A percentile compares a stretch with the other conserved stretches of the same genome.
These are phyloP conservation scores for Knoxdaviesia capensis DNA, from an alignment of 2,329 filamentous ascomycete genomes.

Conservation along the genomic window DNA sequence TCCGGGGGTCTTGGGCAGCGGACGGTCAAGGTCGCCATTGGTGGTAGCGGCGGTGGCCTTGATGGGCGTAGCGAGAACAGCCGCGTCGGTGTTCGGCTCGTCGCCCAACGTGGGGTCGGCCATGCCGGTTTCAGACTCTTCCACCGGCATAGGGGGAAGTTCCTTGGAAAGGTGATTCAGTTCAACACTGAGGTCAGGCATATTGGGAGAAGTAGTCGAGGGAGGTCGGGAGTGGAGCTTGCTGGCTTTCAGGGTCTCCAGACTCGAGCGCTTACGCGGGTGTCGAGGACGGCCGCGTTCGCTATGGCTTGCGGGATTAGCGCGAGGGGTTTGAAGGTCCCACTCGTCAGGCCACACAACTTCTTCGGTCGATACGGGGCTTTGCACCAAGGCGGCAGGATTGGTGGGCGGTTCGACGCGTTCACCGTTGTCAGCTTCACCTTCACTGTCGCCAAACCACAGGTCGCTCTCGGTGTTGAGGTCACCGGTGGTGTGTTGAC, in stretches of 20 bases:
- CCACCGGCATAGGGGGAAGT: too few species aligned
- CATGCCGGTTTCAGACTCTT: too few species aligned
- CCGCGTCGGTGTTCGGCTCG: too few species aligned
- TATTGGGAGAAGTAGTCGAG: too few species aligned
- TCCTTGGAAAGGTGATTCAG: too few species aligned
- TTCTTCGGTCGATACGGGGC: conserved; percentile 17
- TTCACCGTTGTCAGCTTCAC: neutral
- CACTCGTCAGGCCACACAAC: conserved; percentile 24
- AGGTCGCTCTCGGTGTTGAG: conserved; percentile 50
- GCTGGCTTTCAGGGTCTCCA: conserved; percentile 26
- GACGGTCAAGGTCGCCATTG: conserved; percentile 10
- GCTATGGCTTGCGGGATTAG: conserved; percentile 9
- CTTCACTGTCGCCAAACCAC: conserved; percentile 59
- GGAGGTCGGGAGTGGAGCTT: too few species aligned
- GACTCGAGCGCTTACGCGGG: conserved; percentile 28
- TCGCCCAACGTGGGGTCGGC: too few species aligned
- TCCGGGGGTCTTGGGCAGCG: conserved; percentile 14
- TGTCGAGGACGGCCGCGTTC: conserved; percentile 10
- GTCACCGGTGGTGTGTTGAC: conserved; percentile 58
- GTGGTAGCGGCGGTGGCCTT: conserved; percentile 5
- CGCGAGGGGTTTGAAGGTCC: conserved; percentile 25
- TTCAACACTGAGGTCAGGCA: too few species aligned
- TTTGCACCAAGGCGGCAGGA: too few species aligned
- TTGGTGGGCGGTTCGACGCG: too few species aligned
- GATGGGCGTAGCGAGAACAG: conserved; percentile 9